These are phyloP conservation scores for Diacronema lutheri DNA, from an alignment of 78 protist genomes.

Conservation along the genomic window DNA sequence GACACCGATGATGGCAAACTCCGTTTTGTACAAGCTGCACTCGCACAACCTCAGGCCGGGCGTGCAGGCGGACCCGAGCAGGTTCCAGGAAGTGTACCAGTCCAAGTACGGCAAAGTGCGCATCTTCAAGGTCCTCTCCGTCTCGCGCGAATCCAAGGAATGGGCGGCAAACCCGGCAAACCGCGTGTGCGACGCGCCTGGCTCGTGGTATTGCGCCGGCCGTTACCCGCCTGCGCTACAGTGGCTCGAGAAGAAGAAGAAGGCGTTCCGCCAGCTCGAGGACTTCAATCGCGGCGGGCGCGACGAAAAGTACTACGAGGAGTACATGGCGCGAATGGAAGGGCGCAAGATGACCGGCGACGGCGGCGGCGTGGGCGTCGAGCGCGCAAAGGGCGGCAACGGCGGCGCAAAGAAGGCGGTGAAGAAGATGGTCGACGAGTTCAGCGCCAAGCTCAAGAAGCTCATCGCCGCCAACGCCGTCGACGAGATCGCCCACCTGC, in stretches of 20 bases:
- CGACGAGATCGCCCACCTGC: too few species aligned
- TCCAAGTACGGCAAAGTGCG: constrained; percentile 12
- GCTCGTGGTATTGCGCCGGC: constrained; percentile 25
- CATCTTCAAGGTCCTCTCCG: background rate
- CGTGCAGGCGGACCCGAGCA: background rate
- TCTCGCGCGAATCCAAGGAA: background rate
- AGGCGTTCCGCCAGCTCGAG: background rate
- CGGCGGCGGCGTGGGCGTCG: background rate
- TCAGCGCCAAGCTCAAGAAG: too few species aligned
- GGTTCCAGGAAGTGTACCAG: background rate
- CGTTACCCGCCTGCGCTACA: constrained; percentile 23
- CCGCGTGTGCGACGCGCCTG: constrained; percentile 24
- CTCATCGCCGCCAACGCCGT: too few species aligned
- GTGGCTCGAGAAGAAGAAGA: background rate
- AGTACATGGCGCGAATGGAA: constrained; percentile 1
- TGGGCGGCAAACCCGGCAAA: constrained; percentile 22
- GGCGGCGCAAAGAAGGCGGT: too few species aligned
- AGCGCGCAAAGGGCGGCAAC: too few species aligned
- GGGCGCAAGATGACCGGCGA: background rate
- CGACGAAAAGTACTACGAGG: background rate
- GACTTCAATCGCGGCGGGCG: background rate
- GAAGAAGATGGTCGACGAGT: too few species aligned
- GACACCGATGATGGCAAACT: constrained; percentile 16
- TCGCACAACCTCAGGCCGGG: background rate
- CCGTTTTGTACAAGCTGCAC: constrained; percentile 3